A percentile compares a stretch with the other conserved stretches of the same genome.
These are phyloP conservation scores for Chlamydomonas reinhardtii DNA, from an alignment of 163 green algal genomes.

Conservation along the genomic window DNA sequence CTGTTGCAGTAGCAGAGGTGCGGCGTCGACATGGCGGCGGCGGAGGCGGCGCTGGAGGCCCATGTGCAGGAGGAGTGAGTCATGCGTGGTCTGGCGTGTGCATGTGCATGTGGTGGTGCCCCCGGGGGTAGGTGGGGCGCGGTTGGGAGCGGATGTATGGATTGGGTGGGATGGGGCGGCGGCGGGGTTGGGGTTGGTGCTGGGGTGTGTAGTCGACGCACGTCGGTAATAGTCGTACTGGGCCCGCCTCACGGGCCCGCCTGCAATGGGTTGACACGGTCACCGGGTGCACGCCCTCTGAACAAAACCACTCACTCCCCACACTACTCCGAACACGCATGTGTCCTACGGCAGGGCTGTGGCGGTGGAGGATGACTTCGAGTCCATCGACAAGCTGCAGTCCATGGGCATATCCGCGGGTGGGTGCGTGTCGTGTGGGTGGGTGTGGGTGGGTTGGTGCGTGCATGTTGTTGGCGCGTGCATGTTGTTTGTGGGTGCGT, in stretches of 20 bases:
- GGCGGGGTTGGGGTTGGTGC: too few relatives aligned
- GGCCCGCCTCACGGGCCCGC: too few relatives aligned
- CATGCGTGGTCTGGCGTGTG: too few relatives aligned
- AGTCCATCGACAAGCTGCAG: conserved; percentile 84
- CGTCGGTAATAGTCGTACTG: too few relatives aligned
- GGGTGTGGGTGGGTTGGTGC: neutral
- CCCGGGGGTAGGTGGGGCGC: neutral
- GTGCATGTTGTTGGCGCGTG: neutral
- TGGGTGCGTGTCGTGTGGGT: neutral
- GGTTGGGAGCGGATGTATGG: too few relatives aligned
- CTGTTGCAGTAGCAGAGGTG: too few relatives aligned
- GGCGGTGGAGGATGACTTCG: conserved; percentile 68
- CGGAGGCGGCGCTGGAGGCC: conserved; percentile 31
- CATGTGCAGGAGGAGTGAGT: conserved; percentile 1
- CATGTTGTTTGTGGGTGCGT: too few relatives aligned
- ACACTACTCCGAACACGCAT: neutral
- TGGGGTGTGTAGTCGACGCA: too few relatives aligned
- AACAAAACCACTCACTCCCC: too few relatives aligned
- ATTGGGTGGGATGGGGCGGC: too few relatives aligned
- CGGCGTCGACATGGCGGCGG: neutral
- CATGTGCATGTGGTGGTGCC: neutral
- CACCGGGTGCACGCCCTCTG: too few relatives aligned
- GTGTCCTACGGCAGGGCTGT: neutral
- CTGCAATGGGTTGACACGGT: too few relatives aligned
- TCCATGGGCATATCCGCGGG: conserved; percentile 84